Conservation (phyloP, 257 asterid genomes). For the Jasminum sambac region DNA sequence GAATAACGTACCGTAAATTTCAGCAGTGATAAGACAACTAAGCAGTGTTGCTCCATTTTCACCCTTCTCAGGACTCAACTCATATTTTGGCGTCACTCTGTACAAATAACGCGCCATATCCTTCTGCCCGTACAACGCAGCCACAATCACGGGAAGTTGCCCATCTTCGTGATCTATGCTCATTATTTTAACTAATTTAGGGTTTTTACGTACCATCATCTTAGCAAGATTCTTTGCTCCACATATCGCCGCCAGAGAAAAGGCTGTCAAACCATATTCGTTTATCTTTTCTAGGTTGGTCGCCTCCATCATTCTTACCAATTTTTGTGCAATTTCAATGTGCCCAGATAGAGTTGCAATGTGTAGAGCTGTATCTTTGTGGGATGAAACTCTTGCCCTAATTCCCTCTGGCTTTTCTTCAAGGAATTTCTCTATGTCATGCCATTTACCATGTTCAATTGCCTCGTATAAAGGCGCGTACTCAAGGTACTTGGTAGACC, state of each 20-base stretch:
- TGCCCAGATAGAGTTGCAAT: conserved; percentile 39
- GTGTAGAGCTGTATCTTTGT: conserved; percentile 44
- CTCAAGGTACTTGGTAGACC: conserved; percentile 23
- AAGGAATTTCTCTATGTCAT: neutral
- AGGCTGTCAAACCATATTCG: conserved; percentile 37
- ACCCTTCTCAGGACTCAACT: conserved; percentile 34
- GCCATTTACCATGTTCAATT: conserved; percentile 27
- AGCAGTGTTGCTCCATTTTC: conserved; percentile 36
- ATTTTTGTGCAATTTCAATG: conserved; percentile 28
- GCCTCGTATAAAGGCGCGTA: conserved; percentile 29
- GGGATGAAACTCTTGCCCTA: conserved; percentile 37
- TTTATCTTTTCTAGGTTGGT: conserved; percentile 34
- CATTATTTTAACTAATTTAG: conserved; percentile 20
- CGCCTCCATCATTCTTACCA: conserved; percentile 25
- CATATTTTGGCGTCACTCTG: conserved; percentile 27
- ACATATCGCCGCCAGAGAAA: conserved; percentile 41
- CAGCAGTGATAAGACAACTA: conserved; percentile 44
- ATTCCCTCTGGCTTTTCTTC: conserved; percentile 5
- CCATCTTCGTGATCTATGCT: conserved; percentile 40
- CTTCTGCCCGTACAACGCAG: conserved; percentile 40
- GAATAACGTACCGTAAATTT: conserved; percentile 34
- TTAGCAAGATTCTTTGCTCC: conserved; percentile 35
- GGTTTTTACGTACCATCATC: conserved; percentile 28
- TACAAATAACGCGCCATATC: conserved; percentile 36
- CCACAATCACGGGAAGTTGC: conserved; percentile 50